These are phyloP conservation scores for Kurtzmaniella quercitrusa DNA, from an alignment of 1,139 yeast genomes.

Conservation along the genomic window DNA sequence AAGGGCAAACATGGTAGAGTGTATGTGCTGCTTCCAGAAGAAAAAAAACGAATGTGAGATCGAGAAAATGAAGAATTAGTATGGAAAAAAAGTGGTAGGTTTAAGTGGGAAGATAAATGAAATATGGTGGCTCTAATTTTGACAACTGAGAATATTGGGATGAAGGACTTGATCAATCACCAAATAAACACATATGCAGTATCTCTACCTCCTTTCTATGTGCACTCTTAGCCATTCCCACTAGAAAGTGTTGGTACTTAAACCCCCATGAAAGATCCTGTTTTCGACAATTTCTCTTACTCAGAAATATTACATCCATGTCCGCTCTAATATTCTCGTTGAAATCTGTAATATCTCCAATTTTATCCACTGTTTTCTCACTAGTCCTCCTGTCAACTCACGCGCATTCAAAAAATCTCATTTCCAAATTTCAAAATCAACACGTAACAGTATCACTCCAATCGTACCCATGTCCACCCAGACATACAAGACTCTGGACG, in stretches of 20 bases:
- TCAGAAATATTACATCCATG: no score
- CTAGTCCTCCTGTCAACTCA: background rate
- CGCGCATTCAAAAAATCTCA: slow-evolving; percentile 1
- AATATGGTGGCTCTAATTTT: no score
- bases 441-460: slow-evolving; percentile 1
- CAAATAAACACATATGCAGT: no score
- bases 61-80: no score
- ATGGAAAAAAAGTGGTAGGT: background rate
- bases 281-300: no score
- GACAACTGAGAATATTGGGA: no score
- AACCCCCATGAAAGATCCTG: no score
- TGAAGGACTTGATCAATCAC: no score
- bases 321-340: background rate
- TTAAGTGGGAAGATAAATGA: background rate
- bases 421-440: slow-evolving; percentile 1
- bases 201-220: no score
- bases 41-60: background rate
- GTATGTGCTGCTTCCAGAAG: background rate
- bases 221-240: background rate
- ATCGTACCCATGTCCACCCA: slow-evolving; percentile 60
- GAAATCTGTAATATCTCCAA: background rate
- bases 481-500: slow-evolving; percentile 81
- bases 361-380: background rate
- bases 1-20: slow-evolving; percentile 1
- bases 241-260: no score